Base-by-base conservation (phyloP, 2,329 filamentous ascomycete genomes). In the Aureobasidium sp. region DNA sequence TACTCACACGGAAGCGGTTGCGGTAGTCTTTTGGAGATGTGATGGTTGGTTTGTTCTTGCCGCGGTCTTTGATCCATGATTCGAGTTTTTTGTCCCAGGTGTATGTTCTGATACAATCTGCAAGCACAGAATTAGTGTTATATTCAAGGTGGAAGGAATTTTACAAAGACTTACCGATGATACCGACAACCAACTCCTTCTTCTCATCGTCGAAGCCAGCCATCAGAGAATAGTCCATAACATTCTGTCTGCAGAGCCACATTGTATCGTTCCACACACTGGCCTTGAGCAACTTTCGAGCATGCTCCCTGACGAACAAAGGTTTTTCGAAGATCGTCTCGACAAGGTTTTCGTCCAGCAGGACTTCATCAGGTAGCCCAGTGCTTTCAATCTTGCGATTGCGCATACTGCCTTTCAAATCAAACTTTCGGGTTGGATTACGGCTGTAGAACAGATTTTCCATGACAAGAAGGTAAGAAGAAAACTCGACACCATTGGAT, bases 31-130 rank as follows among this genome's bases (percentile, higher is more conserved):
- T 96, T 2, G 94, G 95, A 74, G 90, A 95, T 11, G 94, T 99
- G 55, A 99, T 94, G 0, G 94, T 99, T 9, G 95, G 95, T 64
- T 91, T 84, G 68, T 87, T 87, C 74, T 87, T 87, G 69, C 95
- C 94, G 42, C 93, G 88, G 71, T 97, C 92, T 75, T 99, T 99
- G 82, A 99, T 97, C 94, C 94, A 99, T 60, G 88, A 94, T 77
- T 99, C 94, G n/a, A 99, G 83, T 73, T 97, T 97, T 81, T 99
- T 99, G 78, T 99, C 94, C 91, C 94, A 99, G 0, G 94, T 99
- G 72, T 97, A 99, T 0, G 94, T 99, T 61, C 94, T 86, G 67
- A 99, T 97, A 73, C 94, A 97, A 73, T 99, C 93, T 61, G 30
- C 6, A 70, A 11, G 10, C 16, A 25, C 45, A 55, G 55, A 63